Evolutionary conservation across 306 rosid species (phyloP).

Genomic region (Vicia faba): DNA sequence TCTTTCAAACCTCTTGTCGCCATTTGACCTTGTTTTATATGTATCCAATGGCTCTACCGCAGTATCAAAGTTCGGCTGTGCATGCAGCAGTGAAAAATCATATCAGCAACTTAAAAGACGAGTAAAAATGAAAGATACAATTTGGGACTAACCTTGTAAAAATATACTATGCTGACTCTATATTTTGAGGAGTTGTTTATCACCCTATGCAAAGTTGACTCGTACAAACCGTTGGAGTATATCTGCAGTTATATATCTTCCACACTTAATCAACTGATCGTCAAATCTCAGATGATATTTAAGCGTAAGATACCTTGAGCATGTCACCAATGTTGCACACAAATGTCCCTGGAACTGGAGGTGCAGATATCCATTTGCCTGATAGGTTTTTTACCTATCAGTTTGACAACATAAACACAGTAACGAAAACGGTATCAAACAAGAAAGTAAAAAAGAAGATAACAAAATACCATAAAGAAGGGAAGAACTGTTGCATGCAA

Average conservation of each 20-base stretch:
- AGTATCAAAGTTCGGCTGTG: slow-evolving; percentile 83
- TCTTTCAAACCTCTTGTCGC: slow-evolving; percentile 55
- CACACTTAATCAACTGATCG: slow-evolving; percentile 14
- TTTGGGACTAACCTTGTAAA: slow-evolving; percentile 66
- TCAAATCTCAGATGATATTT: not conserved
- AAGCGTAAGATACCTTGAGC: slow-evolving; percentile 67
- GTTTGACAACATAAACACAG: slow-evolving; percentile 24
- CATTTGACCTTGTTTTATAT: slow-evolving; percentile 54
- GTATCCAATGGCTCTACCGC: slow-evolving; percentile 82
- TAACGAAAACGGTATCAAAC: not conserved
- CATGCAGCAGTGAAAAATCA: slow-evolving; percentile 25
- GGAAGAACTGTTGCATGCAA: no score
- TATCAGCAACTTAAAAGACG: slow-evolving; percentile 6
- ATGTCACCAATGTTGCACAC: slow-evolving; percentile 95
- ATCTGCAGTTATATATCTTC: slow-evolving; percentile 52
- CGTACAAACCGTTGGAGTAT: slow-evolving; percentile 85
- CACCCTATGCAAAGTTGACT: slow-evolving; percentile 89
- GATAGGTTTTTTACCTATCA: slow-evolving; percentile 80
- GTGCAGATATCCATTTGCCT: slow-evolving; percentile 96
- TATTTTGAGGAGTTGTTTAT: slow-evolving; percentile 63
- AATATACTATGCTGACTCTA: slow-evolving; percentile 76
- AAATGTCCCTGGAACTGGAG: slow-evolving; percentile 78
- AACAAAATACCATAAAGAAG: no score
- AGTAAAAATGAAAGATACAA: not conserved
- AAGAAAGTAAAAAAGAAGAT: no score